phyloP scores from a whole-genome alignment of 805 yeast species.

The Myxozyma neotropica region DNA sequence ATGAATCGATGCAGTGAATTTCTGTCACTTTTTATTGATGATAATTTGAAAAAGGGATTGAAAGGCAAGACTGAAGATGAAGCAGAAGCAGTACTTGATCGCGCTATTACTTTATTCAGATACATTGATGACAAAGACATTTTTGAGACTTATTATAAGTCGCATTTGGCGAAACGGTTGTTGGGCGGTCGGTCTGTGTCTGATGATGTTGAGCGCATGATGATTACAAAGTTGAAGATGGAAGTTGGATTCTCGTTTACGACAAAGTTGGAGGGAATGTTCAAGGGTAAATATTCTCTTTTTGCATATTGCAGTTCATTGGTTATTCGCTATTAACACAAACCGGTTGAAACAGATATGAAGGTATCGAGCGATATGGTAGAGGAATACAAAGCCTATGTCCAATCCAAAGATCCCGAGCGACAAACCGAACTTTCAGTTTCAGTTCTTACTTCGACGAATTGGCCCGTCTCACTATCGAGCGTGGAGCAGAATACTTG shows the following conservation, averaged over 20 bases:
- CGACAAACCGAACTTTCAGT: conserved; percentile 50
- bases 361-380: conserved; percentile 56
- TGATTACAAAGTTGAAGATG: conserved; percentile 67
- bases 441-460: conserved; percentile 60
- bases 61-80: conserved; percentile 53
- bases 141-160: conserved; percentile 81
- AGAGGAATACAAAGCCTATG: conserved; percentile 32
- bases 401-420: conserved; percentile 23
- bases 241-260: conserved; percentile 82
- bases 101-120: conserved; percentile 64
- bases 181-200: conserved; percentile 52
- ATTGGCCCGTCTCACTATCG: conserved; percentile 65
- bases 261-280: conserved; percentile 81
- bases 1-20: conserved; percentile 46
- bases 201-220: conserved; percentile 65
- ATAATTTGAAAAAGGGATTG: conserved; percentile 54
- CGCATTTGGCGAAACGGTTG: conserved; percentile 81
- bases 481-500: conserved; percentile 38
- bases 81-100: conserved; percentile 52
- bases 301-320: not conserved
- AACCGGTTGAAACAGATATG: conserved; percentile 53
- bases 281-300: conserved; percentile 45
- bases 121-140: conserved; percentile 79
- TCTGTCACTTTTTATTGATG: conserved; percentile 61
- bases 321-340: no score